These are phyloP conservation scores for Botrytis tulipae DNA, from an alignment of 2,329 filamentous ascomycete species.

Conservation along the genomic window DNA sequence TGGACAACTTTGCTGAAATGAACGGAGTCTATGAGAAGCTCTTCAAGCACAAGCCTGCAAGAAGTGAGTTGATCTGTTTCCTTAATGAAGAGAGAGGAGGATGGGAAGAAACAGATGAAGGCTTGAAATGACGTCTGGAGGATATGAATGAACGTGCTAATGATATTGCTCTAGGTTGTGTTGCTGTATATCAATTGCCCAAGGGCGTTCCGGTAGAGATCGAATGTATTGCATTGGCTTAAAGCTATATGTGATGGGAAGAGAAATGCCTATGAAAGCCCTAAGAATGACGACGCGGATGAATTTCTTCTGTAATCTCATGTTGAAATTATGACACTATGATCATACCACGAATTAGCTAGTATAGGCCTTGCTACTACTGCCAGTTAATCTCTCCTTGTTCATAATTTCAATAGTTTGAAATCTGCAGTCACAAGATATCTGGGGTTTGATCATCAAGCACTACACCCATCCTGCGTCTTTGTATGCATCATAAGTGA, in stretches of 20 bases:
- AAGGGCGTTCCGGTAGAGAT: constrained; percentile 90
- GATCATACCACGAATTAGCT: background rate
- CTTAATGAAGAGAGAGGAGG: background rate
- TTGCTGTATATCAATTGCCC: constrained; percentile 86
- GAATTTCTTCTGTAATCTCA: background rate
- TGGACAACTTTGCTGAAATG: constrained; percentile 61
- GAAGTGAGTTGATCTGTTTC: constrained; percentile 48
- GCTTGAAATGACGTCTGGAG: background rate
- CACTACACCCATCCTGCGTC: background rate
- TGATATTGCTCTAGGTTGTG: constrained; percentile 51
- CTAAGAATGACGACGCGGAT: background rate
- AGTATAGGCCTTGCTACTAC: too few species aligned
- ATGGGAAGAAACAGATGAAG: background rate
- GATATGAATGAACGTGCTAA: constrained; percentile 2
- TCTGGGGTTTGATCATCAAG: background rate
- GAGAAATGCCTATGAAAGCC: background rate
- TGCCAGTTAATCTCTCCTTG: background rate
- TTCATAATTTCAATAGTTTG: background rate
- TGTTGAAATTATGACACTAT: background rate
- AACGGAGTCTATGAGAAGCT: constrained; percentile 74
- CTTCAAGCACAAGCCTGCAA: constrained; percentile 83
- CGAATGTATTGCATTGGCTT: constrained; percentile 78
- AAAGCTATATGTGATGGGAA: constrained; percentile 21
- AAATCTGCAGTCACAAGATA: background rate
- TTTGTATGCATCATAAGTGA: background rate